phyloP scores from a whole-genome alignment of 352 stramenopile genomes.

The Peronosclerospora sorghi region DNA sequence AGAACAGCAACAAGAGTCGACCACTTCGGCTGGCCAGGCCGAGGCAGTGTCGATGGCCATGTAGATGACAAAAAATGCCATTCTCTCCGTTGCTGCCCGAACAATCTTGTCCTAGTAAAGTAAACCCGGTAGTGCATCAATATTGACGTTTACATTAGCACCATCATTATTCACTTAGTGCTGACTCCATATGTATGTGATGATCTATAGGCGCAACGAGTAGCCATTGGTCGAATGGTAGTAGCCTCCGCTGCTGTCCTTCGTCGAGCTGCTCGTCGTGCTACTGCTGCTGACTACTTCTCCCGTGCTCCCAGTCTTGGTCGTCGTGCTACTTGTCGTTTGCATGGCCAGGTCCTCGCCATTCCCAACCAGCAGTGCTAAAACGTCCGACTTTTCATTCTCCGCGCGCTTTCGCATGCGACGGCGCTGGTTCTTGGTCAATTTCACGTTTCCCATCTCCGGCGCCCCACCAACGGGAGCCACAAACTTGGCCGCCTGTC shows the following conservation, averaged over 20 bases:
- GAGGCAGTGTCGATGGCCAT: too few species aligned
- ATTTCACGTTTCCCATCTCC: constrained; percentile 27
- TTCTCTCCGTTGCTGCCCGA: too few species aligned
- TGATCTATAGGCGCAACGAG: constrained; percentile 40
- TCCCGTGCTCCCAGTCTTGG: constrained; percentile 11
- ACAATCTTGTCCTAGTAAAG: too few species aligned
- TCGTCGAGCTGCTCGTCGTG: constrained; percentile 19
- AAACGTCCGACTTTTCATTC: constrained; percentile 57
- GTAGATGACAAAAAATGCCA: too few species aligned
- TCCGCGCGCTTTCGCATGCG: constrained; percentile 70
- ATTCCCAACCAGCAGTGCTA: constrained; percentile 47
- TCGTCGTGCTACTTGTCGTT: constrained; percentile 16
- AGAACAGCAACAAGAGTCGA: too few species aligned
- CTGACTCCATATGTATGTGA: too few species aligned
- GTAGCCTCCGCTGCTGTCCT: constrained; percentile 26
- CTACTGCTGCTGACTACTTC: constrained; percentile 7
- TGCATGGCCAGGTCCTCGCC: constrained; percentile 2
- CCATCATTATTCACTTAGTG: too few species aligned
- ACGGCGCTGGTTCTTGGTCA: constrained; percentile 74
- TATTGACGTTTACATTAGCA: too few species aligned
- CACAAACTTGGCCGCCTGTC: constrained; percentile 3
- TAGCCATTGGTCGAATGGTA: constrained; percentile 62
- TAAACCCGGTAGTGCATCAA: too few species aligned
- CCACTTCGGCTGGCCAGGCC: too few species aligned
- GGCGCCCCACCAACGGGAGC: constrained; percentile 29